These are phyloP conservation scores for Colletotrichum incanum DNA, from an alignment of 2,329 filamentous ascomycete genomes.

Conservation along the genomic window DNA sequence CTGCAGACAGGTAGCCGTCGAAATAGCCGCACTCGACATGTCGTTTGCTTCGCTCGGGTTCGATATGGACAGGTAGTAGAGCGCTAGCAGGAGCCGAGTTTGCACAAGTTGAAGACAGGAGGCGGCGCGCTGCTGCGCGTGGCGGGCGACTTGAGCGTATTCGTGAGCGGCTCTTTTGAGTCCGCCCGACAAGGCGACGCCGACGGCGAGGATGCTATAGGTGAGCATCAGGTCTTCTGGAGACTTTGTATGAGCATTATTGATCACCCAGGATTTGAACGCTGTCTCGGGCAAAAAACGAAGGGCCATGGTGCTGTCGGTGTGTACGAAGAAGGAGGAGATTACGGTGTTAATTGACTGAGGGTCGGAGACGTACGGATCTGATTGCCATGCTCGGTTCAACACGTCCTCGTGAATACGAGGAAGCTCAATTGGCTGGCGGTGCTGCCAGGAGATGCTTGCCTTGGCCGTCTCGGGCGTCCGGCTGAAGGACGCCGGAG, in stretches of 20 bases:
- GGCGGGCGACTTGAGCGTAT: conserved; percentile 69
- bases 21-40: conserved; percentile 73
- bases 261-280: conserved; percentile 57
- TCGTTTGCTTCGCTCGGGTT: conserved; percentile 75
- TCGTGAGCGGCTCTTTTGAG: conserved; percentile 56
- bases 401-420: conserved; percentile 66
- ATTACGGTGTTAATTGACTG: conserved; percentile 57
- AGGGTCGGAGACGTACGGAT: conserved; percentile 63
- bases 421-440: conserved; percentile 57
- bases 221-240: conserved; percentile 63
- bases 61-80: conserved; percentile 76
- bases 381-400: conserved; percentile 65
- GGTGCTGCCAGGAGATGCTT: conserved; percentile 56
- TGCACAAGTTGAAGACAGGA: conserved; percentile 75
- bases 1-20: conserved; percentile 71
- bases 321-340: conserved; percentile 60
- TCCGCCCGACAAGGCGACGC: conserved; percentile 57
- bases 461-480: conserved; percentile 57
- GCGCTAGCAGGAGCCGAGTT: conserved; percentile 75
- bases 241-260: conserved; percentile 54
- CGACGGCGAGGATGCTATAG: conserved; percentile 61
- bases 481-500: conserved; percentile 52
- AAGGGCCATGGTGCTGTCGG: conserved; percentile 59
- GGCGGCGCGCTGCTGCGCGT: conserved; percentile 60
- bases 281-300: conserved; percentile 59